These are phyloP conservation scores for Lactarius akahatsu DNA, from an alignment of 768 basidiomycete species.

Conservation along the genomic window DNA sequence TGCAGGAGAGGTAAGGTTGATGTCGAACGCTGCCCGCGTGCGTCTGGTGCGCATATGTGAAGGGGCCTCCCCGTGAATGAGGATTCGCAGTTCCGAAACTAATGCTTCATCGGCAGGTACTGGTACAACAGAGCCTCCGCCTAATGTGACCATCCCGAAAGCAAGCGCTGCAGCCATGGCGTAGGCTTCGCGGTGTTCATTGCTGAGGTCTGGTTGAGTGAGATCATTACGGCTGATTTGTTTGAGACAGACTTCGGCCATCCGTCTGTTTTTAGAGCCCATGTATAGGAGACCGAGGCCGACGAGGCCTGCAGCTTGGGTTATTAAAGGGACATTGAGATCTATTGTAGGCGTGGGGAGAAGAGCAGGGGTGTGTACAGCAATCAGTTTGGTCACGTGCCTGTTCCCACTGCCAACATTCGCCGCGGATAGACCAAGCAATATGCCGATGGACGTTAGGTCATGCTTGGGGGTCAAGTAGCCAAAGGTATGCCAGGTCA, in stretches of 20 bases:
- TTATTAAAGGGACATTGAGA: slow-evolving; percentile 85
- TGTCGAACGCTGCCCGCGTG: slow-evolving; percentile 60
- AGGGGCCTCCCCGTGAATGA: slow-evolving; percentile 72
- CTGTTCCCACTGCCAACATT: slow-evolving; percentile 82
- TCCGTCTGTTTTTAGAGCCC: slow-evolving; percentile 81
- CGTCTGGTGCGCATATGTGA: slow-evolving; percentile 39
- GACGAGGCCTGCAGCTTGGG: slow-evolving; percentile 84
- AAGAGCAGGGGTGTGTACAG: slow-evolving; percentile 90
- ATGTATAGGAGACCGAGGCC: slow-evolving; percentile 89
- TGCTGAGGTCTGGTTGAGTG: slow-evolving; percentile 77
- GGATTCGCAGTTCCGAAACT: slow-evolving; percentile 64
- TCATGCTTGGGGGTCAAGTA: slow-evolving; percentile 97
- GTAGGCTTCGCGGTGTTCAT: slow-evolving; percentile 90
- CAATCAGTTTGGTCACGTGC: slow-evolving; percentile 87
- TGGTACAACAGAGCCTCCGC: slow-evolving; percentile 59
- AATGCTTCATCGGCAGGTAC: slow-evolving; percentile 76
- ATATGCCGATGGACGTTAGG: slow-evolving; percentile 87
- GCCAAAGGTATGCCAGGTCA: slow-evolving; percentile 93
- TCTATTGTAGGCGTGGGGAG: slow-evolving; percentile 85
- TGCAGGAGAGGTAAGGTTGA: slow-evolving; percentile 88
- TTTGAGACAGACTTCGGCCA: slow-evolving; percentile 88
- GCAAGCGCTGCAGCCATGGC: slow-evolving; percentile 84
- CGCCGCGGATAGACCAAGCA: slow-evolving; percentile 91
- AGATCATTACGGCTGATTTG: slow-evolving; percentile 81
- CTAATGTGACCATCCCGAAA: slow-evolving; percentile 97